phyloP scores from a whole-genome alignment of 2,329 filamentous ascomycete genomes.

The Fusarium sp. region DNA sequence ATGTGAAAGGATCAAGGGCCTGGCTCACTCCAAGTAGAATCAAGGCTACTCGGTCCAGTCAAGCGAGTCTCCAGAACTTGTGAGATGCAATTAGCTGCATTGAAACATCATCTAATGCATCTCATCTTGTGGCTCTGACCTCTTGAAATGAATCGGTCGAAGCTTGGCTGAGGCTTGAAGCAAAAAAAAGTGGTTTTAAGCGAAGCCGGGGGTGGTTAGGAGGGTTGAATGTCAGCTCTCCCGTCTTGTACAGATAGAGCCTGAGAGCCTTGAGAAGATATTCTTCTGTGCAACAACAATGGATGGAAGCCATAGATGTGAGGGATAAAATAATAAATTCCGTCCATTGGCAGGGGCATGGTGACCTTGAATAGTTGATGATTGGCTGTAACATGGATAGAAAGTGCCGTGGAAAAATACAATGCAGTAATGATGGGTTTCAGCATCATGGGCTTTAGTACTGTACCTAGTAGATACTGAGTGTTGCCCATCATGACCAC shows the following conservation, averaged over 20 bases:
- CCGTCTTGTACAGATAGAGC: background rate
- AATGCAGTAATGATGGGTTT: conserved; percentile 31
- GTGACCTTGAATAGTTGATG: conserved; percentile 23
- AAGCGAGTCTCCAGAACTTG: conserved; percentile 11
- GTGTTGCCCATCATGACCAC: conserved; percentile 23
- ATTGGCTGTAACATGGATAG: conserved; percentile 20
- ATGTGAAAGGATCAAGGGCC: conserved; percentile 16
- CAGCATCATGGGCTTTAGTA: conserved; percentile 32
- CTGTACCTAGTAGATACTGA: background rate
- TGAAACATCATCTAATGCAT: conserved; percentile 3
- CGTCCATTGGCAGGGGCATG: conserved; percentile 8
- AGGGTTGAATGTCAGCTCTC: background rate
- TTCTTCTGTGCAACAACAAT: background rate
- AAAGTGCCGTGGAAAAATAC: background rate
- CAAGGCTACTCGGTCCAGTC: conserved; percentile 7
- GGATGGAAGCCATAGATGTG: background rate
- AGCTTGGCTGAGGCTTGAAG: conserved; percentile 12
- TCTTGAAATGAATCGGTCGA: background rate
- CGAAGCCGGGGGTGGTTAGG: background rate
- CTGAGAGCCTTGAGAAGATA: background rate
- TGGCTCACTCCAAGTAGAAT: conserved; percentile 9
- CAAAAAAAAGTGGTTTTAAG: background rate
- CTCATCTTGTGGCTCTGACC: conserved; percentile 13
- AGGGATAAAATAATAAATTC: conserved; percentile 1
- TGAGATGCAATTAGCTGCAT: background rate